Percentiles rank a stretch among this genome's conserved stretches.
Evolutionary conservation across 257 asterid species (phyloP).

Genomic region (Przewalskia tangutica): DNA sequence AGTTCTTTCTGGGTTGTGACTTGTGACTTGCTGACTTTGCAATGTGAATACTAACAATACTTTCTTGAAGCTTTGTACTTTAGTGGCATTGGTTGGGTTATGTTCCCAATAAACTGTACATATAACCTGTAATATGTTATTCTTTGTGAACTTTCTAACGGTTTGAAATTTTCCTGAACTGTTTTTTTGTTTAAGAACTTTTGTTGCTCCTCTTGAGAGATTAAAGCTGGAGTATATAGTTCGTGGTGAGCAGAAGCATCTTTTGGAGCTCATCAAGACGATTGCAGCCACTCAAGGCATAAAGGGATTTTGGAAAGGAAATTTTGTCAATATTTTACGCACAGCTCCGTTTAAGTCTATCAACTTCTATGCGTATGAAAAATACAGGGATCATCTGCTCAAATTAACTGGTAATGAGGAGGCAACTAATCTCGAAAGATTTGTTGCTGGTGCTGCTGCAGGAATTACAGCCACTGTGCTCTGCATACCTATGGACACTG

Average conservation of each 20-base stretch:
- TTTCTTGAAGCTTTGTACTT: not conserved
- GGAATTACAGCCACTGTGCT: slow-evolving; percentile 91
- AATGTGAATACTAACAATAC: not conserved
- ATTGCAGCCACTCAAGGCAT: slow-evolving; percentile 75
- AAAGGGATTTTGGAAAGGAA: slow-evolving; percentile 95
- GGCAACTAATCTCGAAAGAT: slow-evolving; percentile 81
- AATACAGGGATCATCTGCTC: slow-evolving; percentile 68
- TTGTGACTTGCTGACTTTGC: not conserved
- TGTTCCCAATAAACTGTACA: not conserved
- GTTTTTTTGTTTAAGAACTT: slow-evolving; percentile 48
- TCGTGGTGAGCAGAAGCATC: slow-evolving; percentile 73
- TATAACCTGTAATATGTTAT: not conserved
- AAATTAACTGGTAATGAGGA: slow-evolving; percentile 66
- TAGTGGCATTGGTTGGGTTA: not conserved
- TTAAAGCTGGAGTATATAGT: slow-evolving; percentile 88
- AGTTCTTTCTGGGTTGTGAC: not conserved
- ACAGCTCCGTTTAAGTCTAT: slow-evolving; percentile 94
- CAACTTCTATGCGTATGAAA: slow-evolving; percentile 84
- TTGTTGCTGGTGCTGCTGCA: slow-evolving; percentile 92
- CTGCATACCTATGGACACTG: slow-evolving; percentile 95
- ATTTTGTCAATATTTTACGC: slow-evolving; percentile 78
- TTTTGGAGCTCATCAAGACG: slow-evolving; percentile 57
- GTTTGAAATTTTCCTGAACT: not conserved
- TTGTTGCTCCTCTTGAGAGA: slow-evolving; percentile 96
- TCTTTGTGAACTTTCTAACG: not conserved